Base-by-base conservation (phyloP, 768 basidiomycete genomes). In the Boletellus ananas region DNA sequence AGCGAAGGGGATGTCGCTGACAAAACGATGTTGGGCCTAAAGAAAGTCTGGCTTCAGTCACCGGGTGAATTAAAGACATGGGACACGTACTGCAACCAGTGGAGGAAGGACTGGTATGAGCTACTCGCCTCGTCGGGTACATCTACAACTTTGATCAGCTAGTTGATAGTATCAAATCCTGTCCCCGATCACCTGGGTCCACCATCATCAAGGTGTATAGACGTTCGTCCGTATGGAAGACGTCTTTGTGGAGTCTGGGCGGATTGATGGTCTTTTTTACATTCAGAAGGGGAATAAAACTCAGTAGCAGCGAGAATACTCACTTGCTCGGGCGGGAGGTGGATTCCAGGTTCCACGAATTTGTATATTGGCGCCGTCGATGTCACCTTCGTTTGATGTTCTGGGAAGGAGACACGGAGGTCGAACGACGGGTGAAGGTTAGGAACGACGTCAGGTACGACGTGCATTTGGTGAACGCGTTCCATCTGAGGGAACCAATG, bases 161-260 rank as follows among this genome's bases (percentile, higher is more conserved):
- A 29, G 46, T 17, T 23, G 3, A 17, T 8, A 13, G 21, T 17
- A 27, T 34, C 6, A n/a, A 49, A 35, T 11, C 10, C 17, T 10
- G 58, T 71, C 41, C 55, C 80, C 20, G 56, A 72, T 50, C 51
- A 87, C 90, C 93, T 45, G 86, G 84, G 66, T 97, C 94, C 40
- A 97, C 72, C 68, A 99, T 82, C 33, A 99, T 65, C 55, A 99
- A 72, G 0, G 94, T 96, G 68, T 96, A 96, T 6, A 90, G 70
- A 27, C 87, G 78, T 17, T 80, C 78, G 52, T 94, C 90, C 1
- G 79, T 70, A 67, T 95, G 90, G 76, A 90, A 95, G 1, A 87
- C 83, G 46, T 85, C 90, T 5, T 82, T 81, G 54, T 79, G 81
- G 5, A 96, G 58, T 50, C 70, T 73, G 2, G 92, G 90, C 2